These are phyloP conservation scores for Avicennia marina DNA, from an alignment of 257 asterid species.

Conservation along the genomic window DNA sequence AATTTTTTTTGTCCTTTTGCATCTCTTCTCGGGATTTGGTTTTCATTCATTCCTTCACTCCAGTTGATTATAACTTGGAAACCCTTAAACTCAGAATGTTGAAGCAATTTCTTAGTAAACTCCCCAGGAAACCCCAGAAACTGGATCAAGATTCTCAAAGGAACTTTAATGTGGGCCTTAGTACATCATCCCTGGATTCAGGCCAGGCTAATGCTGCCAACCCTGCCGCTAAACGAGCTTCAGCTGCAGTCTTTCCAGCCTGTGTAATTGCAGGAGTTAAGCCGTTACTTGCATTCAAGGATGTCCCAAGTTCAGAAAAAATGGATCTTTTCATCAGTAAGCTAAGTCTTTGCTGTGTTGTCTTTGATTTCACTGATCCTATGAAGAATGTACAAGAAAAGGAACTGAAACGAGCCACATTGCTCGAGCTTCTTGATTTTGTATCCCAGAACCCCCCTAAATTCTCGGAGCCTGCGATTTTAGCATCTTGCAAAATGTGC, in stretches of 20 bases:
- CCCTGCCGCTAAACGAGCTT: slow-evolving; percentile 44
- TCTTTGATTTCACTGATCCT: slow-evolving; percentile 72
- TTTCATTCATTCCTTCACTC: slow-evolving; percentile 18
- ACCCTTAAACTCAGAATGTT: slow-evolving; percentile 46
- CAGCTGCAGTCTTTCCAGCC: slow-evolving; percentile 69
- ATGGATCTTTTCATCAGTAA: slow-evolving; percentile 86
- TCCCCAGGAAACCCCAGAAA: slow-evolving; percentile 65
- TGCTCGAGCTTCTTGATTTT: slow-evolving; percentile 78
- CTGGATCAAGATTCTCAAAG: slow-evolving; percentile 38
- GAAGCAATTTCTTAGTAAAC: slow-evolving; percentile 65
- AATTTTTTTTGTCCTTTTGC: slow-evolving; percentile 17
- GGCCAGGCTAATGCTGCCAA: slow-evolving; percentile 32
- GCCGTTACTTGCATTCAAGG: slow-evolving; percentile 81
- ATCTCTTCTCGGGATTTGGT: slow-evolving; percentile 12
- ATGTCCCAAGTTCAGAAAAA: slow-evolving; percentile 63
- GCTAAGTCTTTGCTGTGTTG: slow-evolving; percentile 83
- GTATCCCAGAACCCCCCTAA: slow-evolving; percentile 56
- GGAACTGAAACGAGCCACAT: slow-evolving; percentile 66
- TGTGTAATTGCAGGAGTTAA: slow-evolving; percentile 70
- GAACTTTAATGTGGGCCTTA: slow-evolving; percentile 31
- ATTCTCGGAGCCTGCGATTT: slow-evolving; percentile 65
- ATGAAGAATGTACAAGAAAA: slow-evolving; percentile 53
- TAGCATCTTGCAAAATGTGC: slow-evolving; percentile 84
- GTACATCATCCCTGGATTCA: slow-evolving; percentile 21
- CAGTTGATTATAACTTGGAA: slow-evolving; percentile 32